A percentile compares a stretch with the other conserved stretches of the same genome.
phyloP scores from a whole-genome alignment of 768 basidiomycete species.

The Boletus subparvulus region DNA sequence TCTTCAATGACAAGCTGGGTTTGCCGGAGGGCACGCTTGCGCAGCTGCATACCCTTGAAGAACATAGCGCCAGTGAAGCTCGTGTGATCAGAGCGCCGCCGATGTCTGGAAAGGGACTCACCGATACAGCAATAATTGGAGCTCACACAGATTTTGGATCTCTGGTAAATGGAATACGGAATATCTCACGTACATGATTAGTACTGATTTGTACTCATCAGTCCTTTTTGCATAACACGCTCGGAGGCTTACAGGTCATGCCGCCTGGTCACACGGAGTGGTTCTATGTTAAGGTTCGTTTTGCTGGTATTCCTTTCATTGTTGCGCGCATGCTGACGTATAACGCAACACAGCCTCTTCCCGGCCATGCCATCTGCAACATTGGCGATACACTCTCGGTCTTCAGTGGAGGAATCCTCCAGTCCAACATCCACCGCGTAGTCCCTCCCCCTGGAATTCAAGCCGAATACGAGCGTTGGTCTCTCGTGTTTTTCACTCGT shows the following conservation, averaged over 20 bases:
- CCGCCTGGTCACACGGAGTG: constrained; percentile 59
- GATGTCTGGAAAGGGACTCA: constrained; percentile 23
- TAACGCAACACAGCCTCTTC: constrained; percentile 40
- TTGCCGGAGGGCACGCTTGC: constrained; percentile 50
- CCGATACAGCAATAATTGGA: constrained; percentile 48
- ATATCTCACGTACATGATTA: background rate
- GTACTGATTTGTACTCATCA: constrained; percentile 18
- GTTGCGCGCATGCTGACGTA: background rate
- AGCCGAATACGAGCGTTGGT: constrained; percentile 54
- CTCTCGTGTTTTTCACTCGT: constrained; percentile 66
- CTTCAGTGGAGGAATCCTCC: constrained; percentile 62
- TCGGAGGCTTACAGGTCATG: constrained; percentile 70
- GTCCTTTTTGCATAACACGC: constrained; percentile 68
- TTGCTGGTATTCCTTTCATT: background rate
- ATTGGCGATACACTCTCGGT: constrained; percentile 61
- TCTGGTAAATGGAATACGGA: constrained; percentile 40
- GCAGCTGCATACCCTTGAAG: constrained; percentile 42
- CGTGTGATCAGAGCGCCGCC: constrained; percentile 53
- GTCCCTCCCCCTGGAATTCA: constrained; percentile 63
- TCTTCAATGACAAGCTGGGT: constrained; percentile 58
- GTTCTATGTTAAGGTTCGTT: constrained; percentile 61
- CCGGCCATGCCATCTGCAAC: constrained; percentile 59
- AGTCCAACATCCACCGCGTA: constrained; percentile 64
- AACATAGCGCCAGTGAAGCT: constrained; percentile 57
- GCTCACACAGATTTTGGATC: constrained; percentile 77